Conservation (phyloP, 441 rosid genomes). For the Theobroma grandiflorum region DNA sequence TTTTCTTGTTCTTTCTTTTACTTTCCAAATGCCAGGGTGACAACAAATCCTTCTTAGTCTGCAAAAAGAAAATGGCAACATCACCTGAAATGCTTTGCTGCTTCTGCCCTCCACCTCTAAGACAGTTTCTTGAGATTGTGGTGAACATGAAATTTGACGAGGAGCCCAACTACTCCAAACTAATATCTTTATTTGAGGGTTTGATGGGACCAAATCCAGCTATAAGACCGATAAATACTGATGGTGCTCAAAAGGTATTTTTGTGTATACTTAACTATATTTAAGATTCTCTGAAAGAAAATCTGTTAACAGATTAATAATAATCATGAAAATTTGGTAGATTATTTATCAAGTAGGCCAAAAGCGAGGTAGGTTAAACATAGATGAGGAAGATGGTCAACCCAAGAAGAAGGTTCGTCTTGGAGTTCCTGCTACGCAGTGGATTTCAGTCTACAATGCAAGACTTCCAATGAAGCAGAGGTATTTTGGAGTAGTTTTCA, state of each 20-base stretch:
- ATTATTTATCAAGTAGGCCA: slow-evolving; percentile 94
- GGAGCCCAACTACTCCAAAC: slow-evolving; percentile 92
- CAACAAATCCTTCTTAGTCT: slow-evolving; percentile 93
- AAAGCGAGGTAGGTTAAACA: slow-evolving; percentile 92
- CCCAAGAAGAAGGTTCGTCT: slow-evolving; percentile 94
- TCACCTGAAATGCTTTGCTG: slow-evolving; percentile 96
- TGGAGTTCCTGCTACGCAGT: slow-evolving; percentile 97
- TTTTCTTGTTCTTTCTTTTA: not conserved
- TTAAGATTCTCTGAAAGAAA: slow-evolving; percentile 13
- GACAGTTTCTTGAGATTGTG: slow-evolving; percentile 91
- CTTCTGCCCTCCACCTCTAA: slow-evolving; percentile 90
- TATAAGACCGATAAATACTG: slow-evolving; percentile 92
- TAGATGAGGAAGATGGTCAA: slow-evolving; percentile 92
- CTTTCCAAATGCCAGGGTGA: slow-evolving; percentile 66
- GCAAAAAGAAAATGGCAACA: slow-evolving; percentile 98
- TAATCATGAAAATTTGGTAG: slow-evolving; percentile 38
- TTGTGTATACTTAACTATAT: not conserved
- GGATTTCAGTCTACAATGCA: slow-evolving; percentile 98
- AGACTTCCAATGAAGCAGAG: slow-evolving; percentile 98
- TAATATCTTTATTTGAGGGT: slow-evolving; percentile 86
- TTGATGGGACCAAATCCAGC: slow-evolving; percentile 91
- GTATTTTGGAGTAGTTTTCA: slow-evolving; percentile 37
- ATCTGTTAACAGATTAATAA: not conserved
- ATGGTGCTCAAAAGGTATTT: slow-evolving; percentile 95
- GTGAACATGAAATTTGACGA: slow-evolving; percentile 98